A percentile compares a stretch with the other conserved stretches of the same genome.
These are phyloP conservation scores for Citeromyces hawaiiensis DNA, from an alignment of 1,139 yeast species.

Conservation along the genomic window DNA sequence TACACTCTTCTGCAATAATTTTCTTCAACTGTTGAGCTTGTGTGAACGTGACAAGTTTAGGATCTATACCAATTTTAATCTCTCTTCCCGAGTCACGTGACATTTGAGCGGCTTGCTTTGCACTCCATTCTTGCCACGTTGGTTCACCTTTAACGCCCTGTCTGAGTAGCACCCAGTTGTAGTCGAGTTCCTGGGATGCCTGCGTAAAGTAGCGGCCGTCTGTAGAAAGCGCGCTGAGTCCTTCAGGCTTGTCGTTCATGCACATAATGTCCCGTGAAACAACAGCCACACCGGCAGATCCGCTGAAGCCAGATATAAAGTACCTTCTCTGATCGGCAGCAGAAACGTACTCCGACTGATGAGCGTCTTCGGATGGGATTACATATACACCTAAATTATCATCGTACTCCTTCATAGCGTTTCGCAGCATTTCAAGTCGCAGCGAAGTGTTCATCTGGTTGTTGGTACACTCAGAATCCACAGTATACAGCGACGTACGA, in stretches of 20 bases:
- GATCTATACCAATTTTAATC: slow-evolving; percentile 43
- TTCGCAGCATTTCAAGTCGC: slow-evolving; percentile 51
- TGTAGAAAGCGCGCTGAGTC: slow-evolving; percentile 73
- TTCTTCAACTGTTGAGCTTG: slow-evolving; percentile 20
- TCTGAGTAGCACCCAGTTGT: slow-evolving; percentile 75
- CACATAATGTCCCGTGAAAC: slow-evolving; percentile 59
- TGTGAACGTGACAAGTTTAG: slow-evolving; percentile 49
- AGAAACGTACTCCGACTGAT: slow-evolving; percentile 83
- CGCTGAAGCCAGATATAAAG: slow-evolving; percentile 83
- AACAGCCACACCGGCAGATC: slow-evolving; percentile 91
- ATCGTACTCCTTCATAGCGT: slow-evolving; percentile 47
- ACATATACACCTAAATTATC: slow-evolving; percentile 56
- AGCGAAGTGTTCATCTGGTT: slow-evolving; percentile 19
- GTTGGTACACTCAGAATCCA: slow-evolving; percentile 22
- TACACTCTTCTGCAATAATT: slow-evolving; percentile 12
- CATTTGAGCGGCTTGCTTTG: slow-evolving; percentile 46
- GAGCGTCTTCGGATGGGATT: slow-evolving; percentile 88
- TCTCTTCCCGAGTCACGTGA: slow-evolving; percentile 23
- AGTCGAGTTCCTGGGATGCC: slow-evolving; percentile 79
- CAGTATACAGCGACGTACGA: slow-evolving; percentile 30
- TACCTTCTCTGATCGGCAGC: slow-evolving; percentile 71
- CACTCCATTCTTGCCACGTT: slow-evolving; percentile 85
- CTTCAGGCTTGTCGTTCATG: slow-evolving; percentile 44
- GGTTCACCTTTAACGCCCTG: slow-evolving; percentile 61
- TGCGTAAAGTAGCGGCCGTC: slow-evolving; percentile 94